These are phyloP conservation scores for Alternaria brassicicola DNA, from an alignment of 2,329 filamentous ascomycete genomes.

Conservation along the genomic window DNA sequence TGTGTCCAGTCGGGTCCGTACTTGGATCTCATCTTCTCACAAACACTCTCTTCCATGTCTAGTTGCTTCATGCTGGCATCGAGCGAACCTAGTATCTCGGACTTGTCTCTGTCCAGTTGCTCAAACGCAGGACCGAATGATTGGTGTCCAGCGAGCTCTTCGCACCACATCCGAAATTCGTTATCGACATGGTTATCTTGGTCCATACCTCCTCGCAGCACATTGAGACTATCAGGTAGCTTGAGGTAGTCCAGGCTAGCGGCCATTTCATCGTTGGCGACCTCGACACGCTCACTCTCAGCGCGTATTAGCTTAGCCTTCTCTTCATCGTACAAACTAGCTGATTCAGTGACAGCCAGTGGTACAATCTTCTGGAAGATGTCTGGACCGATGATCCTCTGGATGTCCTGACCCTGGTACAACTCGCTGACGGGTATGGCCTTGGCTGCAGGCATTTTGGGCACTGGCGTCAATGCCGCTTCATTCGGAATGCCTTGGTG, in stretches of 20 bases:
- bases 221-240: constrained; percentile 84
- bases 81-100: constrained; percentile 71
- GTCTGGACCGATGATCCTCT: constrained; percentile 94
- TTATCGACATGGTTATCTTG: constrained; percentile 87
- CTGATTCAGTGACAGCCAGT: constrained; percentile 93
- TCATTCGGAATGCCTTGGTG: constrained; percentile 90
- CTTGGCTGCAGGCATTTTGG: constrained; percentile 93
- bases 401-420: constrained; percentile 96
- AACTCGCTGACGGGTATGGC: constrained; percentile 96
- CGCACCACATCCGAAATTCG: constrained; percentile 92
- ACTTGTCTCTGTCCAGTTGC: constrained; percentile 76
- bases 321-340: constrained; percentile 96
- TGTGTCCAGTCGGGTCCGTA: constrained; percentile 97
- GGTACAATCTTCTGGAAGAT: constrained; percentile 97
- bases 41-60: constrained; percentile 96
- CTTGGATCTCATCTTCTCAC: constrained; percentile 98
- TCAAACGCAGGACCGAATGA: constrained; percentile 81
- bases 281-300: constrained; percentile 91
- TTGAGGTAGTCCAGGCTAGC: constrained; percentile 93
- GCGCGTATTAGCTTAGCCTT: constrained; percentile 95
- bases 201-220: constrained; percentile 90
- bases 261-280: constrained; percentile 93
- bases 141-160: constrained; percentile 86
- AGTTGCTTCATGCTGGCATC: constrained; percentile 85
- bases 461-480: constrained; percentile 77